Conservation (phyloP, 2,329 filamentous ascomycete species). For the Nannizziopsis barbatae region DNA sequence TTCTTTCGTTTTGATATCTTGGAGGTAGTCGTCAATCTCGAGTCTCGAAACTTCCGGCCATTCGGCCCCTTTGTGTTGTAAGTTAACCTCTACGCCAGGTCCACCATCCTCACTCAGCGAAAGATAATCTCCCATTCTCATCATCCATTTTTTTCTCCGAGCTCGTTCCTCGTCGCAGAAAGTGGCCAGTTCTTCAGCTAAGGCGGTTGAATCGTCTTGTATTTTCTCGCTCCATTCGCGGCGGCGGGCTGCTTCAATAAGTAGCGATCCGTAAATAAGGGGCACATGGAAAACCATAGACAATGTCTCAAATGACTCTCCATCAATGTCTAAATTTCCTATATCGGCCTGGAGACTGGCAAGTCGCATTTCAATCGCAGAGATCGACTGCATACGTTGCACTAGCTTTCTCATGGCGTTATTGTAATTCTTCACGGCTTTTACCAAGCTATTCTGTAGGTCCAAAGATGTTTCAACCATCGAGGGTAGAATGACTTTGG, state of each 20-base stretch:
- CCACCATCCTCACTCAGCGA: slow-evolving; percentile 55
- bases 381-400: slow-evolving; percentile 70
- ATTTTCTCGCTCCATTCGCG: slow-evolving; percentile 90
- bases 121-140: slow-evolving; percentile 65
- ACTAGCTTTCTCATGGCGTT: slow-evolving; percentile 53
- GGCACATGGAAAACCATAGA: slow-evolving; percentile 72
- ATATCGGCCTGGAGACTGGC: slow-evolving; percentile 62
- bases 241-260: slow-evolving; percentile 73
- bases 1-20: slow-evolving; percentile 52
- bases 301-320: slow-evolving; percentile 70
- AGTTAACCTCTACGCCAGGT: slow-evolving; percentile 70
- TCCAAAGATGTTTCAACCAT: slow-evolving; percentile 48
- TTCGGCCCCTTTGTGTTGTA: slow-evolving; percentile 58
- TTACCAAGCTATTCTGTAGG: slow-evolving; percentile 39
- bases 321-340: slow-evolving; percentile 60
- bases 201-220: slow-evolving; percentile 68
- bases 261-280: slow-evolving; percentile 76
- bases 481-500: slow-evolving; percentile 51
- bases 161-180: slow-evolving; percentile 90
- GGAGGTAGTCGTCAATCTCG: slow-evolving; percentile 65
- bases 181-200: slow-evolving; percentile 85
- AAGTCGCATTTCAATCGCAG: slow-evolving; percentile 65
- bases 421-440: slow-evolving; percentile 55
- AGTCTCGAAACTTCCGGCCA: slow-evolving; percentile 70
- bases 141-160: slow-evolving; percentile 80